Conservation (phyloP, 331 rosid species). For the Quercus tomentella region DNA sequence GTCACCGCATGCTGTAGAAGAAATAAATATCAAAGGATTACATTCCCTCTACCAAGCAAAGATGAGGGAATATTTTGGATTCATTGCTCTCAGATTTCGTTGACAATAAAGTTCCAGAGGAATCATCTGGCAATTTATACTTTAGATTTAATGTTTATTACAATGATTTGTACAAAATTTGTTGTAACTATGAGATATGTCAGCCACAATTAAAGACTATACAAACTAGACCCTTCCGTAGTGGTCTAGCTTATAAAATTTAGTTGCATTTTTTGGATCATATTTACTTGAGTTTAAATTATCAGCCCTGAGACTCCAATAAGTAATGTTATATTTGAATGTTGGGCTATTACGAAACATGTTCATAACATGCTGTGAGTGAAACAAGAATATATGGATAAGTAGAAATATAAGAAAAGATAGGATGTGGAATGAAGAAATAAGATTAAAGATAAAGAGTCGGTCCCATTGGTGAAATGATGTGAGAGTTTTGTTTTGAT, state of each 20-base stretch:
- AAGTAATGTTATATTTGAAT: no score
- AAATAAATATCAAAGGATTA: constrained; percentile 45
- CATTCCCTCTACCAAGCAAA: constrained; percentile 18
- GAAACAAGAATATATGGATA: no score
- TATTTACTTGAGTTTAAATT: neutral
- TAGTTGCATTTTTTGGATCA: neutral
- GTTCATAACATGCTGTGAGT: no score
- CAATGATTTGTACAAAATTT: constrained; percentile 18
- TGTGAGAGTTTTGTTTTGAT: no score
- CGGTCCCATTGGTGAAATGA: no score
- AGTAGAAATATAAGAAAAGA: no score
- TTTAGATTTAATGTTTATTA: constrained; percentile 16
- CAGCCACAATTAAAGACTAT: constrained; percentile 6
- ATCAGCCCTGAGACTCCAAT: no score
- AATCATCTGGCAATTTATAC: constrained; percentile 27
- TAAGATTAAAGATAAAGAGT: no score
- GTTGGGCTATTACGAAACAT: no score
- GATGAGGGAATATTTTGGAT: no score
- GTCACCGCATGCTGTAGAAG: constrained; percentile 13
- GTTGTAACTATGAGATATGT: constrained; percentile 5
- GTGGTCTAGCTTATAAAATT: neutral
- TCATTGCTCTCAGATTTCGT: constrained; percentile 21
- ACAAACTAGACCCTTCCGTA: neutral
- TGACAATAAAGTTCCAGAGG: constrained; percentile 15
- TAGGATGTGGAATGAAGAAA: no score